Evolutionary conservation across 129 eudicot species (phyloP), one percentile per base, ranked within the genome.

Genomic region (Centrapalus pauciflorus): DNA sequence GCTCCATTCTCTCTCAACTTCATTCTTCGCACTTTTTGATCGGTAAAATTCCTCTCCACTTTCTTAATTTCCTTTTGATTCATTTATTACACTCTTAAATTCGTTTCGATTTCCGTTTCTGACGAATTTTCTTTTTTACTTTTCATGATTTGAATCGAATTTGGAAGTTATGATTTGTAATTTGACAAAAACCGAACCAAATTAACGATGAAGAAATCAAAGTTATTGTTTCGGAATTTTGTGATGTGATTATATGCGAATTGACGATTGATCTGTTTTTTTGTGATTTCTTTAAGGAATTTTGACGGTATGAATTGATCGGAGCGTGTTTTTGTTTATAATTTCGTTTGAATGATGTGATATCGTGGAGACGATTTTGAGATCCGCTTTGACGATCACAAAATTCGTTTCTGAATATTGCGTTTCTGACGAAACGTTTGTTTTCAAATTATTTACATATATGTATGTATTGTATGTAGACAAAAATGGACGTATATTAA

Each of bases 21-120:
- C n/a, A n/a, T n/a, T n/a, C n/a, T n/a, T 61, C n/a, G 17, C 19
- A 35, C 0, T 56, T 56, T 16, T 61, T 41, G 5, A 64, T 29
- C 41, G 52, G 78, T 73, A 64, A 40, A 13, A n/a, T n/a, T 73
- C 27, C 23, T 29, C 58, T 49, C 46, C 17, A 4, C n/a, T n/a
- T 19, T 12, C 1, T 11, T 11, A 32, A 45, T 7, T 49, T 4
- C 0, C 14, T 32, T 2, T 33, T 61, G 17, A 43, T 61, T 61
- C 50, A 11, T 21, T 21, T 0, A 17, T 60, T 60, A 20, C 35
- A 20, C 4, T n/a, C 29, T 17, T 29, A 9, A 46, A 66, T 49
- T 23, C 34, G 14, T 69, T n/a, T 55, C 55, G 9, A 19, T 63
- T 73, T 52, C 24, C 4, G 30, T 51, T 37, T 49, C 75, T 19